Conservation (phyloP, 1,139 yeast genomes). For the Hyphopichia burtonii region DNA sequence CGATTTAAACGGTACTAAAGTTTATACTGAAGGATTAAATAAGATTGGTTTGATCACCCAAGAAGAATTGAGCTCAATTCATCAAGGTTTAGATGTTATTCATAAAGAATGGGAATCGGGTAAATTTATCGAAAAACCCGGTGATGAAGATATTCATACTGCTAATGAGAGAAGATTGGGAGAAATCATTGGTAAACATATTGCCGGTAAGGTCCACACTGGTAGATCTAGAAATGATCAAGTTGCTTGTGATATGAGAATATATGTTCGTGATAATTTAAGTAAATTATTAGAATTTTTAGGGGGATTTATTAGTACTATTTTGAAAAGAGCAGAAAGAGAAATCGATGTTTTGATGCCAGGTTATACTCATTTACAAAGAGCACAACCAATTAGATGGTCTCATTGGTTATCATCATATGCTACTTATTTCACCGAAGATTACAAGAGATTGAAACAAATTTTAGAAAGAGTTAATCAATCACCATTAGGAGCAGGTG, state of each 20-base stretch:
- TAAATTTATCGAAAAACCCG: conserved; percentile 76
- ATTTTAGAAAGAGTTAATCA: conserved; percentile 78
- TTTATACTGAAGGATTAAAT: conserved; percentile 82
- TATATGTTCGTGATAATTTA: conserved; percentile 81
- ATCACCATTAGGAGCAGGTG: conserved; percentile 95
- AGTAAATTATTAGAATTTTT: conserved; percentile 58
- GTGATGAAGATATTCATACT: conserved; percentile 98
- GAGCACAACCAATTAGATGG: conserved; percentile 99
- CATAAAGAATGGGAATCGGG: conserved; percentile 78
- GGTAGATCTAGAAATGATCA: conserved; percentile 98
- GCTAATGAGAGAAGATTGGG: conserved; percentile 98
- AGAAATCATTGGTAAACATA: conserved; percentile 87
- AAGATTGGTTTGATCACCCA: conserved; percentile 72
- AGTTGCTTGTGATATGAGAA: conserved; percentile 97
- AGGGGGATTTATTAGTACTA: conserved; percentile 60
- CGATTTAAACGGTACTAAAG: conserved; percentile 90
- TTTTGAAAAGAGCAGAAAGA: conserved; percentile 70
- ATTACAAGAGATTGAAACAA: conserved; percentile 79
- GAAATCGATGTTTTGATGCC: conserved; percentile 97
- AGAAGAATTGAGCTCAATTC: conserved; percentile 76
- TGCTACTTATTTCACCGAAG: conserved; percentile 92
- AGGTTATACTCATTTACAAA: conserved; percentile 96
- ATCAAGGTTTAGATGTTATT: conserved; percentile 71
- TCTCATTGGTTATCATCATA: conserved; percentile 94
- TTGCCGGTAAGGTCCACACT: conserved; percentile 97